Evolutionary conservation across 2,329 filamentous ascomycete genomes (phyloP).

Genomic region (Clarireedia hainanense): DNA sequence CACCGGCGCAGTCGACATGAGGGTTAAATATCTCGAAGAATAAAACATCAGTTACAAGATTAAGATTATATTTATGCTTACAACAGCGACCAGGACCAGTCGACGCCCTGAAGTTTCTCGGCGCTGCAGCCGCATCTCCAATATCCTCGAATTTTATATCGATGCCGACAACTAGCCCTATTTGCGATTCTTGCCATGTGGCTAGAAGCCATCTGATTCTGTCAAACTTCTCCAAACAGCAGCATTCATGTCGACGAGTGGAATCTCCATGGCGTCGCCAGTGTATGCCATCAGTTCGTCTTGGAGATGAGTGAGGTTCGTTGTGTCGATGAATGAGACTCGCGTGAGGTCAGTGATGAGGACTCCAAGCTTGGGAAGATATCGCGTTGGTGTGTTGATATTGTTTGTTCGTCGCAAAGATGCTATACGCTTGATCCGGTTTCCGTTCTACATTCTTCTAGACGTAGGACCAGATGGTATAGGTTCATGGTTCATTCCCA

Average conservation of each 20-base stretch:
- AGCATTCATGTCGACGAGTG: constrained; percentile 17
- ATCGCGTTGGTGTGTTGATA: constrained; percentile 5
- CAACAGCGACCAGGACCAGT: not conserved
- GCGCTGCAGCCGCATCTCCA: not conserved
- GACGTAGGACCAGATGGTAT: not conserved
- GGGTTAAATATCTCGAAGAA: too few relatives aligned
- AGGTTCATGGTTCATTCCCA: not conserved
- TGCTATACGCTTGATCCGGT: not conserved
- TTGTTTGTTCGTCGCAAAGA: not conserved
- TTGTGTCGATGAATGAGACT: constrained; percentile 17
- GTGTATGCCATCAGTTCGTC: constrained; percentile 11
- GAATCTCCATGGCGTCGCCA: constrained; percentile 14
- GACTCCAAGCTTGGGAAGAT: constrained; percentile 10
- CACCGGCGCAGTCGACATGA: too few relatives aligned
- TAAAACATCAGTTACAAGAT: too few relatives aligned
- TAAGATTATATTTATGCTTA: too few relatives aligned
- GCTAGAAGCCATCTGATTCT: constrained; percentile 1
- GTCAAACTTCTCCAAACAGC: constrained; percentile 13
- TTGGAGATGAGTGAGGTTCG: constrained; percentile 11
- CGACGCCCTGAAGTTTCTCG: not conserved
- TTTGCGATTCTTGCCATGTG: constrained; percentile 3
- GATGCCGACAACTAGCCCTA: not conserved
- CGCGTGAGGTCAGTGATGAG: constrained; percentile 15
- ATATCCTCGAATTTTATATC: constrained; percentile 4
- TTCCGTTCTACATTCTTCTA: not conserved